Evolutionary conservation across 768 basidiomycete genomes (phyloP).

Genomic region (Vishniacozyma victoriae): DNA sequence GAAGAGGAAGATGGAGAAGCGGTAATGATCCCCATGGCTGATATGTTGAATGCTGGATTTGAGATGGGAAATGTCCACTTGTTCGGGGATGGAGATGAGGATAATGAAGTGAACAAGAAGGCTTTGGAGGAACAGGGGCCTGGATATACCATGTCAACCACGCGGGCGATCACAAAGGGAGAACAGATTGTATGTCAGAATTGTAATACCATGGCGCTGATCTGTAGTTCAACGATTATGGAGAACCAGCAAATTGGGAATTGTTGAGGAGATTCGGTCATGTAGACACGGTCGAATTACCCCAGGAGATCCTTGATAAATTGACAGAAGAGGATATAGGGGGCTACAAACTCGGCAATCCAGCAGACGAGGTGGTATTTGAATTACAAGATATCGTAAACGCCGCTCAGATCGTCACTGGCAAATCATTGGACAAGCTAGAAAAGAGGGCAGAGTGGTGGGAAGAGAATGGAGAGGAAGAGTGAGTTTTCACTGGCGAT

Average conservation of each 20-base stretch:
- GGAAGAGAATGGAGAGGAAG: conserved; percentile 57
- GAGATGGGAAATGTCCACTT: conserved; percentile 79
- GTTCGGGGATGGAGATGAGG: conserved; percentile 61
- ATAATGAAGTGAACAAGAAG: not conserved
- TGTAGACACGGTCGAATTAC: conserved; percentile 63
- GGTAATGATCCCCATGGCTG: conserved; percentile 93
- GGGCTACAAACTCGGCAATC: conserved; percentile 39
- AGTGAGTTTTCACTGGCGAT: conserved; percentile 24
- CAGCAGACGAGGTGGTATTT: conserved; percentile 43
- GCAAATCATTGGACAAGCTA: conserved; percentile 13
- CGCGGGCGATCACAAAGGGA: conserved; percentile 64
- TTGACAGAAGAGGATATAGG: conserved; percentile 14
- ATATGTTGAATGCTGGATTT: conserved; percentile 86
- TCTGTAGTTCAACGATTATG: conserved; percentile 87
- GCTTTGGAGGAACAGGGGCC: not conserved
- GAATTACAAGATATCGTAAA: conserved; percentile 27
- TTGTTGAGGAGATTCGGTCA: conserved; percentile 92
- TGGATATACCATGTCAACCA: conserved; percentile 51
- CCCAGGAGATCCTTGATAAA: conserved; percentile 5
- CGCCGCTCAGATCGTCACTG: conserved; percentile 4
- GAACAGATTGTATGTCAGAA: conserved; percentile 72
- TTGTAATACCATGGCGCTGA: not conserved
- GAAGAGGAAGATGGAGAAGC: conserved; percentile 60
- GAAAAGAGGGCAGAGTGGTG: conserved; percentile 81
- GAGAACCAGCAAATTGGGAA: conserved; percentile 84